A percentile compares a stretch with the other conserved stretches of the same genome.
These are phyloP conservation scores for Macroventuria anomochaeta DNA, from an alignment of 2,329 filamentous ascomycete genomes.

Conservation along the genomic window DNA sequence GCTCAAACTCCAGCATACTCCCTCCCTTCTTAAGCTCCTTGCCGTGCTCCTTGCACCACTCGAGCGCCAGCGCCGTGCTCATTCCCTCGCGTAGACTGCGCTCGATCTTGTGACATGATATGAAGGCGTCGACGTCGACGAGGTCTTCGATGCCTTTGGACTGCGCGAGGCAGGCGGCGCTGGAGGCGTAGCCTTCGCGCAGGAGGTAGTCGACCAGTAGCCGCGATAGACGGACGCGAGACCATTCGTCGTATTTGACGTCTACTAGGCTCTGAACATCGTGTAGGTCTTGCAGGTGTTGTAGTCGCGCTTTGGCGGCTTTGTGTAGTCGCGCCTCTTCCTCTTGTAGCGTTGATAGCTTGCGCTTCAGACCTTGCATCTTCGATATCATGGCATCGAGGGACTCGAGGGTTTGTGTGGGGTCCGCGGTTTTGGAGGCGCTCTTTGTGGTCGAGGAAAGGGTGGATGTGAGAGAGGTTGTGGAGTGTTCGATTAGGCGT, in stretches of 20 bases:
- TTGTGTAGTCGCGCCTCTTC: slow-evolving; percentile 80
- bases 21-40: slow-evolving; percentile 88
- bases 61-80: slow-evolving; percentile 78
- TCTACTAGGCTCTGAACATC: slow-evolving; percentile 82
- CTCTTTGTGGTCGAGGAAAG: slow-evolving; percentile 64
- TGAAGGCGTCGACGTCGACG: slow-evolving; percentile 88
- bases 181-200: slow-evolving; percentile 79
- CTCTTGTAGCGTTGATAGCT: slow-evolving; percentile 76
- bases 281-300: slow-evolving; percentile 82
- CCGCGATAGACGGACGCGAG: slow-evolving; percentile 78
- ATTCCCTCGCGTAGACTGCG: slow-evolving; percentile 69
- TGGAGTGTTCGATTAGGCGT: slow-evolving; percentile 75
- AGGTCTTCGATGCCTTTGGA: slow-evolving; percentile 80
- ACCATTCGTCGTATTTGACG: slow-evolving; percentile 93
- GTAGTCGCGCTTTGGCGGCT: slow-evolving; percentile 76
- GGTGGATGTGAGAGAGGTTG: slow-evolving; percentile 65
- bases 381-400: slow-evolving; percentile 85
- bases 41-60: slow-evolving; percentile 94
- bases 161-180: slow-evolving; percentile 74
- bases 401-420: slow-evolving; percentile 67
- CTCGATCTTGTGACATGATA: slow-evolving; percentile 79
- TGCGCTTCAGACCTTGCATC: slow-evolving; percentile 87
- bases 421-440: slow-evolving; percentile 60
- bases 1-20: slow-evolving; percentile 89
- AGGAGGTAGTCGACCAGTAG: slow-evolving; percentile 92